Conservation (phyloP, 2,329 filamentous ascomycete genomes). For the Pseudogymnoascus sp. region DNA sequence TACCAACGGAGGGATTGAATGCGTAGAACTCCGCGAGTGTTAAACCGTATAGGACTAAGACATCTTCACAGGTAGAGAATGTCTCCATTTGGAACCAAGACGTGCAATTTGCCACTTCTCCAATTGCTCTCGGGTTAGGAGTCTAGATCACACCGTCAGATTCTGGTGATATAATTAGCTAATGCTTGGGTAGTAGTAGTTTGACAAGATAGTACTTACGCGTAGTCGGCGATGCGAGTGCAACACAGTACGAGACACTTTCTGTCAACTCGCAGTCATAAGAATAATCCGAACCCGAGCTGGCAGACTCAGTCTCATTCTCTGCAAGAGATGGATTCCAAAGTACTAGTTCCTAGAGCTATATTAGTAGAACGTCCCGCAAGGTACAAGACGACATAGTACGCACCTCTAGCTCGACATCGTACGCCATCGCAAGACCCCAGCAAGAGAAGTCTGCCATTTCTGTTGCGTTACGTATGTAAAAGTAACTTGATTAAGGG, state of each 20-base stretch:
- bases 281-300: neutral
- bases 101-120: neutral
- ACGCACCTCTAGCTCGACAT: neutral
- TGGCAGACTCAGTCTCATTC: neutral
- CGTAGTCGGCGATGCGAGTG: neutral
- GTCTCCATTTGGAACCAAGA: neutral
- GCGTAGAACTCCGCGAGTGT: neutral
- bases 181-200: neutral
- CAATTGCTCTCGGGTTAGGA: neutral
- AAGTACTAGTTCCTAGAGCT: neutral
- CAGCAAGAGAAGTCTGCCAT: neutral
- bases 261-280: neutral
- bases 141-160: neutral
- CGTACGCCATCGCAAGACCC: neutral
- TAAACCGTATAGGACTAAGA: neutral
- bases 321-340: neutral
- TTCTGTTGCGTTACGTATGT: neutral
- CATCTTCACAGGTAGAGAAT: neutral
- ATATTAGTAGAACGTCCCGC: neutral
- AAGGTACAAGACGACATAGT: neutral
- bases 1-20: neutral
- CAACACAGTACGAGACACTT: neutral
- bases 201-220: neutral
- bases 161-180: neutral
- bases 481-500: neutral